Base-by-base conservation (phyloP, 352 stramenopile genomes). In the Globisporangium carolinianum region DNA sequence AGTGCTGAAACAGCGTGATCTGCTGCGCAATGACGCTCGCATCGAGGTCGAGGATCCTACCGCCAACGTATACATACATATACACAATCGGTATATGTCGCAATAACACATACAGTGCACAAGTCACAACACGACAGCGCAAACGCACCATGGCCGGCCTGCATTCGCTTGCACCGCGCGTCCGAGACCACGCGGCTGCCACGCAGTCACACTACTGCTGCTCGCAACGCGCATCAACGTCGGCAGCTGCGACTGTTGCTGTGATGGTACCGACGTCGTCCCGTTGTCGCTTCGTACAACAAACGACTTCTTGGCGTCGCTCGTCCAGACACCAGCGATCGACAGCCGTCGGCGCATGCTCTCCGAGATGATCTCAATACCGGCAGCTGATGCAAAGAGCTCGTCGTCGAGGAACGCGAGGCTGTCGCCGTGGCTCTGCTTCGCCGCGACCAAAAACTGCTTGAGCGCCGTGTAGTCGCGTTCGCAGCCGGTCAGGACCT, bases 1-100 rank as follows among this genome's bases (percentile, higher is more conserved):
- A 95, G 60, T 95, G 86, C 55, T 95, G 81, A 57, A 95, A 81
- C 51, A 91, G 48, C 2, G 86, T 94, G 58, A 95, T 88, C 63
- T 95, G 86, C 38, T 92, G 80, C 1, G 86, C 83, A 42, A 95
- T 79, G 1, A 89, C 73, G 53, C 77, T 87, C 12, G 79, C 74
- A 49, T 95, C 78, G 47, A 95, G 60, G 58, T 91, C 80, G 60
- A 93, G 66, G 9, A 93, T 72, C 78, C 75, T 90, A 60, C 24
- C 24, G 24, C 24, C 24, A 32, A 32, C 24, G 24, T 32, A 32
- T 32, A 32, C 24, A 32, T 32, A 32, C 24, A 32, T 32, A 32
- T 32, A 32, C 24, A 32, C 24, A 32, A 32, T 32, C 24, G 3
- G 24, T 32, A 32, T 32, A 32, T 32, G 24, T 32, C 24, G 24